A percentile compares a stretch with the other conserved stretches of the same genome.
Evolutionary conservation across 106 monocot genomes (phyloP).

Genomic region (Agapanthus africanus): DNA sequence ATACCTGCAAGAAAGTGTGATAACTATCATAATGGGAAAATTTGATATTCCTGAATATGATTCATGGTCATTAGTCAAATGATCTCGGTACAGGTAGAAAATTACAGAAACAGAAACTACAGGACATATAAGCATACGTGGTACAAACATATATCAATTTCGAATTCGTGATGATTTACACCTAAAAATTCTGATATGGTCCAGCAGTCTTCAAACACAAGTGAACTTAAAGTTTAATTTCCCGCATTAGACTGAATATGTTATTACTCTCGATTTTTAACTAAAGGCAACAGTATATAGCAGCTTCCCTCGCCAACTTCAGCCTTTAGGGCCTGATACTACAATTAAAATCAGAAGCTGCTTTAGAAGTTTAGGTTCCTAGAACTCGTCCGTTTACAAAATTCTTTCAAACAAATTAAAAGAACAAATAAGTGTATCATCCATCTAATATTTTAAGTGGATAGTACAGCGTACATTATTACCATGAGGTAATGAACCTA

Average conservation of each 20-base stretch:
- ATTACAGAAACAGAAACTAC: background rate
- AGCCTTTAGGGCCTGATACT: background rate
- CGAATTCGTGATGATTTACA: background rate
- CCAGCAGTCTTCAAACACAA: background rate
- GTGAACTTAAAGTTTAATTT: background rate
- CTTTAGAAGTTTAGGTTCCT: too few relatives aligned
- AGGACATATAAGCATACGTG: background rate
- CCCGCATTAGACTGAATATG: background rate
- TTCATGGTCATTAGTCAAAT: too few relatives aligned
- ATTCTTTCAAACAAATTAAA: background rate
- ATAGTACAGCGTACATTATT: constrained; percentile 1
- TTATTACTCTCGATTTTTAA: background rate
- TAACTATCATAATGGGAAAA: background rate
- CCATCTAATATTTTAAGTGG: background rate
- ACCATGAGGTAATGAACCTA: background rate
- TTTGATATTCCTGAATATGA: background rate
- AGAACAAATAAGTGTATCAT: background rate
- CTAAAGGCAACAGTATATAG: too few relatives aligned
- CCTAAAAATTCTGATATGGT: background rate
- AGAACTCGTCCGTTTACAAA: background rate
- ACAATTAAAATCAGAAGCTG: constrained; percentile 4
- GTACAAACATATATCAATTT: background rate
- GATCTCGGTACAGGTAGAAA: background rate
- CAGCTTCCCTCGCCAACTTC: constrained; percentile 1
- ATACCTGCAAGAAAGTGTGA: background rate